phyloP scores from a whole-genome alignment of 2,329 filamentous ascomycete genomes.

The Colletotrichum agaves region DNA sequence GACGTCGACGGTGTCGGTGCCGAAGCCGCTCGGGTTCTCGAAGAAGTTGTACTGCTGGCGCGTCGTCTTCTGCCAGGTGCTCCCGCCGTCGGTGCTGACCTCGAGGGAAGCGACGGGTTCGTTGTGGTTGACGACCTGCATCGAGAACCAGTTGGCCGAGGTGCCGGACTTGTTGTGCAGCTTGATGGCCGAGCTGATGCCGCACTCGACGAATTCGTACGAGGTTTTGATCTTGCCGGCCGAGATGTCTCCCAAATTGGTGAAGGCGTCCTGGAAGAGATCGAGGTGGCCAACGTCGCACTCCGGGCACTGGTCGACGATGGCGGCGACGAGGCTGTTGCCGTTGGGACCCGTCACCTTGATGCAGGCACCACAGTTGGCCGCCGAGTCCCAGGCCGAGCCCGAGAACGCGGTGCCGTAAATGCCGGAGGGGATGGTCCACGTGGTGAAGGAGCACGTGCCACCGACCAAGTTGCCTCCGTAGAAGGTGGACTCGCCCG shows the following conservation, averaged over 20 bases:
- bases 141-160: constrained; percentile 53
- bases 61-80: constrained; percentile 66
- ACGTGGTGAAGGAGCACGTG: constrained; percentile 71
- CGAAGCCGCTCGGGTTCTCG: constrained; percentile 67
- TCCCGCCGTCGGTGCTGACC: constrained; percentile 69
- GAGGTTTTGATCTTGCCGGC: constrained; percentile 49
- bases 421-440: constrained; percentile 68
- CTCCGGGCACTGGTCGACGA: constrained; percentile 58
- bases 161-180: constrained; percentile 58
- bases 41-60: constrained; percentile 71
- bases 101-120: constrained; percentile 66
- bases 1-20: constrained; percentile 63
- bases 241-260: constrained; percentile 48
- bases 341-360: constrained; percentile 67
- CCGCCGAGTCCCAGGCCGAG: constrained; percentile 64
- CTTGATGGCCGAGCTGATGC: constrained; percentile 53
- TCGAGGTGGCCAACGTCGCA: constrained; percentile 55
- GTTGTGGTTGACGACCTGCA: constrained; percentile 73
- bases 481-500: constrained; percentile 62
- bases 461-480: constrained; percentile 68
- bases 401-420: constrained; percentile 71
- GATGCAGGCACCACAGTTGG: constrained; percentile 71
- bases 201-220: constrained; percentile 52
- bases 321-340: constrained; percentile 43
- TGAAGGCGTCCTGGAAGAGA: constrained; percentile 56